Evolutionary conservation across 2,329 filamentous ascomycete genomes (phyloP), one percentile per base, ranked within the genome.

Genomic region (Esteya vermicola): DNA sequence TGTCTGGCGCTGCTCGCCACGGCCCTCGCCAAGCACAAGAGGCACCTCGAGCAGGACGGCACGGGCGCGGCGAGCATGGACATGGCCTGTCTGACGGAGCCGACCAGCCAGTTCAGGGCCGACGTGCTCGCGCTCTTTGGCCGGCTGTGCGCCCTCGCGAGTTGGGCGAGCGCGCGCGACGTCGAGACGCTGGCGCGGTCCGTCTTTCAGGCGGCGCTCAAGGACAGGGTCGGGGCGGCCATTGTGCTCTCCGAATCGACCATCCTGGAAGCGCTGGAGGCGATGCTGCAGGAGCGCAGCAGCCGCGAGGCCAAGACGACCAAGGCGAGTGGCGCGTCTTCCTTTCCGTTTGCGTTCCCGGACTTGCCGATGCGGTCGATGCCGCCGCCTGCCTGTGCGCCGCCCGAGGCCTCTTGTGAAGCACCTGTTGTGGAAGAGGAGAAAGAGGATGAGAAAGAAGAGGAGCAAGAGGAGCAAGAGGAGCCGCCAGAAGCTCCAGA

Each of bases 191-290:
- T 37, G 4, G 36, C 36, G 6, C 21, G 21, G 16, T 18, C 30
- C 26, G 26, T 28, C 26, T 28, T 78, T 94, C 36, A 82, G 70
- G 31, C 79, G 75, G 27, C 26, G 5, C 5, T 28, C 26, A 28
- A 28, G 10, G 9, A 10, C 26, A 9, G 10, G 4, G 26, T 14
- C 6, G 26, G 26, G 4, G n/a, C 26, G 26, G 26, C 26, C 10
- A 13, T 28, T 13, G 26, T 28, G 10, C 12, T 28, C 10, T 28
- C 26, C 9, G 26, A 4, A 13, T 10, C 12, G 4, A 28, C 26
- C 10, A 9, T 28, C 26, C 6, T 13, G 26, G 26, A 4, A 10
- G 26, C 12, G 26, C 12, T 28, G 26, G 26, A 28, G 26, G 6
- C 26, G 26, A 28, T 28, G 26, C 26, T 28, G 26, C 26, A 14